A percentile compares a stretch with the other conserved stretches of the same genome.
Evolutionary conservation across 2,329 filamentous ascomycete genomes (phyloP).

Genomic region (Fusarium sp.): DNA sequence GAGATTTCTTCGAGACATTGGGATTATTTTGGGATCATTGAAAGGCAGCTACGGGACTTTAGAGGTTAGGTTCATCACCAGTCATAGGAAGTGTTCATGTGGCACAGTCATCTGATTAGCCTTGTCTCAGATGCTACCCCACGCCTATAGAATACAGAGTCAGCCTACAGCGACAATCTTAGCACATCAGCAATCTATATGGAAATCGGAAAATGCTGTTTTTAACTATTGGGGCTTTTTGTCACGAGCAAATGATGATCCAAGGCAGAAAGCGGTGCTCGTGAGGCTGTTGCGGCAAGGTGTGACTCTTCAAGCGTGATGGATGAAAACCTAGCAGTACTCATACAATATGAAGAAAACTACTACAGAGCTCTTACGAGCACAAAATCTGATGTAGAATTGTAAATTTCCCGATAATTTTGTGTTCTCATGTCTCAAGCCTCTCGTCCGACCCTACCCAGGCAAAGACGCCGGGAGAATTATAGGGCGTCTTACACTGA

Average conservation of each 20-base stretch:
- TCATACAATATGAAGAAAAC: not conserved
- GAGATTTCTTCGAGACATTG: not conserved
- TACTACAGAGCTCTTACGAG: not conserved
- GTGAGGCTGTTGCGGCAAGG: constrained; percentile 15
- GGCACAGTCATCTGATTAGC: constrained; percentile 34
- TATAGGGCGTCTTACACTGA: constrained; percentile 14
- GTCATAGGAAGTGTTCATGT: constrained; percentile 30
- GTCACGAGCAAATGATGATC: constrained; percentile 31
- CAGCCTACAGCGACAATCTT: constrained; percentile 19
- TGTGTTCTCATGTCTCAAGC: constrained; percentile 32
- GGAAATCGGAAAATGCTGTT: constrained; percentile 6
- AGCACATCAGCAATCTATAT: constrained; percentile 15
- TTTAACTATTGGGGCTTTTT: not conserved
- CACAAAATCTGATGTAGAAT: not conserved
- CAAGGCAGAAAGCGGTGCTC: constrained; percentile 28
- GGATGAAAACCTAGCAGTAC: not conserved
- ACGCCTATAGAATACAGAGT: constrained; percentile 16
- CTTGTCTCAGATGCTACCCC: constrained; percentile 35
- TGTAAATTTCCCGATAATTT: not conserved
- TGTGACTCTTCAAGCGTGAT: constrained; percentile 20
- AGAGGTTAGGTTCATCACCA: constrained; percentile 12
- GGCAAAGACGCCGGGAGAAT: constrained; percentile 26
- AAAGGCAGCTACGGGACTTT: not conserved
- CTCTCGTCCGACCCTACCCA: constrained; percentile 6
- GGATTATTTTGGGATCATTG: not conserved